phyloP scores from a whole-genome alignment of 2,329 filamentous ascomycete genomes.

The Ceratocystis alfenasii region DNA sequence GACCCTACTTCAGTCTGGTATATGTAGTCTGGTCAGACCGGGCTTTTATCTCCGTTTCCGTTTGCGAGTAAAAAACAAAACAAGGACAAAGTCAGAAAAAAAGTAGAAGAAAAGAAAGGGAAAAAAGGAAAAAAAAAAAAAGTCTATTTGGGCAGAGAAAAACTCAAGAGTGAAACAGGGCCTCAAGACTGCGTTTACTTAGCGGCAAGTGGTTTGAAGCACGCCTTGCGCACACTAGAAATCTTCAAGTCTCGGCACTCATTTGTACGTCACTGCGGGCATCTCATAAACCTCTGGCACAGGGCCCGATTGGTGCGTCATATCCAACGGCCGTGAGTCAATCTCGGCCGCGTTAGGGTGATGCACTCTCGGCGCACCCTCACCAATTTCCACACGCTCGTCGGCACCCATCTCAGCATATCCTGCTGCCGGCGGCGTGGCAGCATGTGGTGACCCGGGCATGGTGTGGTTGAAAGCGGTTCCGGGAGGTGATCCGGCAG shows the following conservation, averaged over 20 bases:
- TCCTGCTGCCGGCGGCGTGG: slow-evolving; percentile 11
- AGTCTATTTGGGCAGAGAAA: neutral
- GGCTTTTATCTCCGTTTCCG: no score
- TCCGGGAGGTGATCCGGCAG: neutral
- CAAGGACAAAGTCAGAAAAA: neutral
- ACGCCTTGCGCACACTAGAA: neutral
- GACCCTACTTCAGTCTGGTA: no score
- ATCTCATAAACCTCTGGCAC: slow-evolving; percentile 33
- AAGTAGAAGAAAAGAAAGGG: neutral
- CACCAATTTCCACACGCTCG: slow-evolving; percentile 28
- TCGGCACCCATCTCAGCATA: slow-evolving; percentile 24
- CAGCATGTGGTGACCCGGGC: slow-evolving; percentile 22
- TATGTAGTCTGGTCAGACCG: no score
- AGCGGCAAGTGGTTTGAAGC: neutral
- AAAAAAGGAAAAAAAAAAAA: neutral
- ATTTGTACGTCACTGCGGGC: slow-evolving; percentile 31
- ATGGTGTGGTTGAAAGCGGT: neutral
- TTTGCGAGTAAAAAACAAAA: neutral
- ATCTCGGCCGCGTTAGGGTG: slow-evolving; percentile 32
- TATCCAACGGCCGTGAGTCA: slow-evolving; percentile 29
- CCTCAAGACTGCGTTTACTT: neutral
- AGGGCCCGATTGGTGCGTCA: slow-evolving; percentile 29
- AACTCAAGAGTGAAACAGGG: neutral
- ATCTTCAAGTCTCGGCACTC: neutral
- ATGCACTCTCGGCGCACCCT: slow-evolving; percentile 29